A percentile compares a stretch with the other conserved stretches of the same genome.
Conservation (phyloP, 805 yeast genomes). For the Metschnikowia reukaufii region DNA sequence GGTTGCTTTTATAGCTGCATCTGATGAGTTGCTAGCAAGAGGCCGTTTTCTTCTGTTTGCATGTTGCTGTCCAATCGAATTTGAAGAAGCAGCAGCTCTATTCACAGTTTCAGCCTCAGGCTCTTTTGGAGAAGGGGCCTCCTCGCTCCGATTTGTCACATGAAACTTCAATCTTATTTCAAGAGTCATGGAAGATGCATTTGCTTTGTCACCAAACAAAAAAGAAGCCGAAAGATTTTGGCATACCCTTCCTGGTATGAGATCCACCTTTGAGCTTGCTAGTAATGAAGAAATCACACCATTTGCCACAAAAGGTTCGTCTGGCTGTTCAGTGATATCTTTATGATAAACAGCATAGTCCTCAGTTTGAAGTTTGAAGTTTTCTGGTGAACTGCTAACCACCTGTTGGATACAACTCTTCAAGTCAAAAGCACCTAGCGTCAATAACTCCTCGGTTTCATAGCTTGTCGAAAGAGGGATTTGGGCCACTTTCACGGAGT, state of each 20-base stretch:
- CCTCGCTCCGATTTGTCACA: constrained; percentile 28
- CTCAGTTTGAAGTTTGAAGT: constrained; percentile 37
- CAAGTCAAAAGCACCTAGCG: constrained; percentile 44
- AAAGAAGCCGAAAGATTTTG: constrained; percentile 52
- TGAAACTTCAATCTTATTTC: constrained; percentile 57
- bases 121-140: constrained; percentile 5
- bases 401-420: constrained; percentile 40
- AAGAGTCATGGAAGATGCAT: constrained; percentile 47
- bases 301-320: constrained; percentile 46
- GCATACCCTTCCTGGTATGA: constrained; percentile 56
- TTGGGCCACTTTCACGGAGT: constrained; percentile 38
- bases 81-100: constrained; percentile 1
- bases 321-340: constrained; percentile 48
- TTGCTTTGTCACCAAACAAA: constrained; percentile 34
- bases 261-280: constrained; percentile 24
- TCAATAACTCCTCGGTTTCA: constrained; percentile 30
- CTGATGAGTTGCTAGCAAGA: constrained; percentile 11
- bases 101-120: constrained; percentile 8
- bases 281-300: constrained; percentile 38
- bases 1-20: constrained; percentile 39
- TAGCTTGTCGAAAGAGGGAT: constrained; percentile 28
- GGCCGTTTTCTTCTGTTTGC: constrained; percentile 13
- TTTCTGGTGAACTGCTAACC: constrained; percentile 41
- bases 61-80: constrained; percentile 5
- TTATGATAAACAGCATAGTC: constrained; percentile 48